These are phyloP conservation scores for Alnus glutinosa DNA, from an alignment of 306 rosid genomes.

Conservation along the genomic window DNA sequence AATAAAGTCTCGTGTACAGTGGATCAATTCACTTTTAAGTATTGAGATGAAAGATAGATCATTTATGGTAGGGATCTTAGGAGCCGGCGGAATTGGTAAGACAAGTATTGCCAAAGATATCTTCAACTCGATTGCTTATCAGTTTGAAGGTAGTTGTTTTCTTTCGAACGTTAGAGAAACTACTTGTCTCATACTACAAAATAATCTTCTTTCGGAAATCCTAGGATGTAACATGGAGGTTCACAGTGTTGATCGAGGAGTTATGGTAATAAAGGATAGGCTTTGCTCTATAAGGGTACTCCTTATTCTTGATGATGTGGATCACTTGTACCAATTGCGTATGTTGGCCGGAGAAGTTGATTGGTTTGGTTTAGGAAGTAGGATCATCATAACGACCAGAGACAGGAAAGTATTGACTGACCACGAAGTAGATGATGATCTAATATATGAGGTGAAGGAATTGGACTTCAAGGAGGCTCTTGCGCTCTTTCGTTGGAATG, in stretches of 20 bases:
- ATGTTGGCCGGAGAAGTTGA: constrained; percentile 20
- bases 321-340: constrained; percentile 16
- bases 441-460: constrained; percentile 2
- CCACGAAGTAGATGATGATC: too few species aligned
- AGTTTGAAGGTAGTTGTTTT: constrained; percentile 28
- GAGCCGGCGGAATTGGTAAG: constrained; percentile 22
- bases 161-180: constrained; percentile 32
- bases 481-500: too few species aligned
- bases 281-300: constrained; percentile 26
- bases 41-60: constrained; percentile 11
- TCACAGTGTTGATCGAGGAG: constrained; percentile 14
- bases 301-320: constrained; percentile 35
- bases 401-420: constrained; percentile 20
- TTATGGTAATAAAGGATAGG: background rate
- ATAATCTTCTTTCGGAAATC: constrained; percentile 6
- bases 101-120: constrained; percentile 26
- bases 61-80: constrained; percentile 35
- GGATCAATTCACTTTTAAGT: background rate
- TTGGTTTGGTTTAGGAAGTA: constrained; percentile 42
- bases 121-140: background rate
- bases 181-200: constrained; percentile 22
- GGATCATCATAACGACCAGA: constrained; percentile 33
- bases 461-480: too few species aligned
- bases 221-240: background rate
- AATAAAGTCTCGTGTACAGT: too few species aligned